Evolutionary conservation across 164 flowering plant genomes (phyloP).

Genomic region (Macadamia tetraphylla): DNA sequence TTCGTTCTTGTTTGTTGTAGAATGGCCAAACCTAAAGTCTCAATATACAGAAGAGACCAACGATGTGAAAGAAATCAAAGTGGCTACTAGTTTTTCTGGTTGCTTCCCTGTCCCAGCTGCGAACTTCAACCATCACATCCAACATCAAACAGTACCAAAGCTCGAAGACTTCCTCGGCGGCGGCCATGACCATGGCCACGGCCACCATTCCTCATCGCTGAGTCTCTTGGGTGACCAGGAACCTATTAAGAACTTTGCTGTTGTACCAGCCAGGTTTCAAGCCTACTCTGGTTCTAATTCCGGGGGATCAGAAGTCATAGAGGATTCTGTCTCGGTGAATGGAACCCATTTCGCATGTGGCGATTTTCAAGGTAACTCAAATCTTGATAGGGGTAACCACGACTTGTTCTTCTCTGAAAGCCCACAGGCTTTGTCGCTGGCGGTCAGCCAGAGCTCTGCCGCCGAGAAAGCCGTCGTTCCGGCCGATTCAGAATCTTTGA

Average conservation of each 20-base stretch:
- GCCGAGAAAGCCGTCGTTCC: constrained; percentile 33
- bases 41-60: constrained; percentile 5
- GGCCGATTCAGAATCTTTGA: constrained; percentile 34
- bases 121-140: constrained; percentile 21
- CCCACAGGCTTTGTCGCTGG: constrained; percentile 40
- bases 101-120: constrained; percentile 12
- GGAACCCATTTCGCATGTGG: constrained; percentile 22
- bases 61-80: constrained; percentile 1
- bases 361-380: constrained; percentile 33
- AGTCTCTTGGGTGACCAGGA: constrained; percentile 36
- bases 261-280: constrained; percentile 33
- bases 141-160: constrained; percentile 48
- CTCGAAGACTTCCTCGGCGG: constrained; percentile 67
- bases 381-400: constrained; percentile 22
- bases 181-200: constrained; percentile 10
- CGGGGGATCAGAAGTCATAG: constrained; percentile 67
- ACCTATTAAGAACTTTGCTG: constrained; percentile 38
- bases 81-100: constrained; percentile 18
- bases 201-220: too few species aligned
- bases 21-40: constrained; percentile 11
- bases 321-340: constrained; percentile 51
- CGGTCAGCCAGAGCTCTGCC: constrained; percentile 21
- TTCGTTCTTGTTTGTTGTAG: constrained; percentile 10
- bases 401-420: constrained; percentile 37
- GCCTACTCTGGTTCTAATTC: constrained; percentile 52